Base-by-base conservation (phyloP, 176 grass and related monocot species). In the Chloris gayana region DNA sequence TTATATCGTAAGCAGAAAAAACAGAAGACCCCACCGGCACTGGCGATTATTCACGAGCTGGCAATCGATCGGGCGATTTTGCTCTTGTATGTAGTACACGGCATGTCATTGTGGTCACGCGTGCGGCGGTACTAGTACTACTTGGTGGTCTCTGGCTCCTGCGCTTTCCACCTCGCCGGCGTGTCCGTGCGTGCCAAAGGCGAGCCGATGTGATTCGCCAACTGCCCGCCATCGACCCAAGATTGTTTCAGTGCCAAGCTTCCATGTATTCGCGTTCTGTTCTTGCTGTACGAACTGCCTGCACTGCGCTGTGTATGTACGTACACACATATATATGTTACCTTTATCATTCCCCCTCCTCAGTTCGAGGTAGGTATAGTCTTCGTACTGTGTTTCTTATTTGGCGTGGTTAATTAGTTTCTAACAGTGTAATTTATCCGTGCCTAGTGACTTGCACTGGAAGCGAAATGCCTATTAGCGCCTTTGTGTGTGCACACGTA, bases 131-230 rank as follows among this genome's bases (percentile, higher is more conserved):
- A 22, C 4, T 49, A 7, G 6, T 7, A 22, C 18, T 51, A 50
- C 41, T n/a, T 56, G 70, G 59, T 27, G 42, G 14, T 64, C 22
- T 64, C 22, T 29, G 2, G 14, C 15, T 37, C 31, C 9, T 5
- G 26, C 35, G 64, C 44, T 83, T 66, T 62, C 64, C 59, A 21
- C 30, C 60, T n/a, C 18, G 18, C 25, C 12, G 35, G 21, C 72
- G 53, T 47, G 53, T 47, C 74, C 57, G 75, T 30, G 49, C 72
- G 67, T 31, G 47, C 78, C 71, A 51, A 44, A 82, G 63, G 46
- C 49, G 63, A 41, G 3, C n/a, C 37, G 85, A 82, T 72, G 85
- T 65, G 73, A 87, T 72, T 14, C 66, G 44, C 58, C 73, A 82
- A 87, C 77, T 39, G 64, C 77, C n/a, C n/a, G 17, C 35, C 14